Evolutionary conservation across 1,284 basidiomycete genomes (phyloP), one percentile per base, ranked within the genome.

Genomic region (Tilletiopsis washingtonensis): DNA sequence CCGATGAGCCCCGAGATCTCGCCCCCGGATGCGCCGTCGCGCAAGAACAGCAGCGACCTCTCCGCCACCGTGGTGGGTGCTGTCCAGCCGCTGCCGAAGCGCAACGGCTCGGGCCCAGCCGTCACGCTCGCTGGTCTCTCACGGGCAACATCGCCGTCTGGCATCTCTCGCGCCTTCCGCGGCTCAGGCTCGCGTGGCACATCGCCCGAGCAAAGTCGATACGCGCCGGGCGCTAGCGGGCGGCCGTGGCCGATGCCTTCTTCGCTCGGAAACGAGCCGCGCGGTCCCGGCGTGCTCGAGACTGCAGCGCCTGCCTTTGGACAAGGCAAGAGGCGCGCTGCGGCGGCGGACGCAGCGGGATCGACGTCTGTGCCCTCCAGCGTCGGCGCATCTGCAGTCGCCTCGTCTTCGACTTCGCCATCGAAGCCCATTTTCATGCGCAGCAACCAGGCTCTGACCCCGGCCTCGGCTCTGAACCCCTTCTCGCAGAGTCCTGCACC

Each of bases 401-500:
- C 9, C 29, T 34, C 29, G 9, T 9, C 29, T 34, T n/a, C 29
- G 29, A 34, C 9, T 34, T n/a, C n/a, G 29, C 9, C n/a, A 34
- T 9, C 29, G n/a, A 9, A 9, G 29, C 29, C 29, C 29, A 34
- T 34, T n/a, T 9, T 34, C 29, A 9, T n/a, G 29, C 9, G 29
- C 29, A 9, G 9, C 9, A 34, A 9, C 9, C 9, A 34, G 29
- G n/a, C 9, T 34, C 9, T 55, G 43, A 44, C 46, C 5, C 49
- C 56, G 32, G 57, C 55, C 3, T 49, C 56, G 0, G 49, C 57
- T 11, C 47, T 53, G 37, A 61, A 61, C 15, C 59, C 59, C 17
- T 61, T 61, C 37, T 61, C 59, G 39, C 59, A 61, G 34, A 59
- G 56, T 14, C 59, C 59, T 2, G 59, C 53, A n/a, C 55, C 58